These are phyloP conservation scores for Phragmites australis DNA, from an alignment of 176 grass and related monocot genomes.

Conservation along the genomic window DNA sequence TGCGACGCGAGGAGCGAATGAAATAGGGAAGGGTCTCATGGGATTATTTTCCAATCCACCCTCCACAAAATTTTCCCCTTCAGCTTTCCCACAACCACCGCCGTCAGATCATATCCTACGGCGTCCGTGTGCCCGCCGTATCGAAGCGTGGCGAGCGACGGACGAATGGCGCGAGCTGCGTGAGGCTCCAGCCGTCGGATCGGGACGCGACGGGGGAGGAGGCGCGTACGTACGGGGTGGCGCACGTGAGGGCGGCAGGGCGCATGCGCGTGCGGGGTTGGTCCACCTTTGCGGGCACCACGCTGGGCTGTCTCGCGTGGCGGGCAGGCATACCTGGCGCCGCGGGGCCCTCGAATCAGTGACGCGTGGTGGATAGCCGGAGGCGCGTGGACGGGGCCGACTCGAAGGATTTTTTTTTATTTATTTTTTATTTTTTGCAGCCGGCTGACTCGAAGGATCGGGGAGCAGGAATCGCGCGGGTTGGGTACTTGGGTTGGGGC, in stretches of 20 bases:
- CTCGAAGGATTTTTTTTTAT: too few species aligned
- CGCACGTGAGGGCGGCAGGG: slow-evolving; percentile 44
- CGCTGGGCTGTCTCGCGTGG: slow-evolving; percentile 23
- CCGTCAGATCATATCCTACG: slow-evolving; percentile 40
- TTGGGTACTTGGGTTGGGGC: too few species aligned
- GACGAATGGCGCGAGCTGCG: neutral
- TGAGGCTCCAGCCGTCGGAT: neutral
- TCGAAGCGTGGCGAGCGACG: slow-evolving; percentile 17
- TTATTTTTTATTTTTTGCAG: too few species aligned
- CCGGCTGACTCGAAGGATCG: too few species aligned
- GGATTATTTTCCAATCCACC: slow-evolving; percentile 31
- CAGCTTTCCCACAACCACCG: neutral
- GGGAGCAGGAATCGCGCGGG: too few species aligned
- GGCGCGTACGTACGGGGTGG: neutral
- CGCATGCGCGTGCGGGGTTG: slow-evolving; percentile 6
- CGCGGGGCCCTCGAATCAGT: neutral
- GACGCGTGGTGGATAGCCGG: neutral
- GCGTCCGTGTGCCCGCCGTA: neutral
- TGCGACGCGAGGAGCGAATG: slow-evolving; percentile 19
- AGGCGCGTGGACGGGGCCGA: neutral
- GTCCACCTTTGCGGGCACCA: slow-evolving; percentile 28
- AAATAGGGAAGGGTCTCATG: slow-evolving; percentile 27
- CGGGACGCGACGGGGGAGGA: neutral
- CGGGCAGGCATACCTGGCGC: neutral
- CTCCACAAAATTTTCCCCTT: neutral